A percentile compares a stretch with the other conserved stretches of the same genome.
Evolutionary conservation across 1,284 basidiomycete genomes (phyloP).

Genomic region (Ustilago curta): DNA sequence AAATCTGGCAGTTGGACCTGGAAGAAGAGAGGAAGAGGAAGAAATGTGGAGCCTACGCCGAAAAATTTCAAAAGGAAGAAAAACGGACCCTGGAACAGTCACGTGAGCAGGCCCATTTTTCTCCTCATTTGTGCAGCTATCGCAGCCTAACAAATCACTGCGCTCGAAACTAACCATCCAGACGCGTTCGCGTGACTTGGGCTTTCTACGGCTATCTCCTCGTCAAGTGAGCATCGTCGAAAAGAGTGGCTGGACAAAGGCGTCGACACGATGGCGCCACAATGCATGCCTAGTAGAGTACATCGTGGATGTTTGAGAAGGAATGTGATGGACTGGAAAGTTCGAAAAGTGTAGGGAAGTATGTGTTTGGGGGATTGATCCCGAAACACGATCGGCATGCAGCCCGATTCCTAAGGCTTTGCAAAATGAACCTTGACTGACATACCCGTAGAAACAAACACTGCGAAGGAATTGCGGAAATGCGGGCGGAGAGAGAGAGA

Average conservation of each 20-base stretch:
- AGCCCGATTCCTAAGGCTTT: not conserved
- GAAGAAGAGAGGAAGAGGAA: slow-evolving; percentile 10
- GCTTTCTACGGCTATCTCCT: not conserved
- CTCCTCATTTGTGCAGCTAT: not conserved
- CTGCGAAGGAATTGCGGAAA: slow-evolving; percentile 8
- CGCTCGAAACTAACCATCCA: not conserved
- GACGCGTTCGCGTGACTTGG: not conserved
- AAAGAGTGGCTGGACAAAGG: too few relatives aligned
- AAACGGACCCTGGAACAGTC: slow-evolving; percentile 9
- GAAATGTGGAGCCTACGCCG: slow-evolving; percentile 12
- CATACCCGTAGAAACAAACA: not conserved
- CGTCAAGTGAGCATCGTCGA: too few relatives aligned
- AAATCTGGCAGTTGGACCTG: slow-evolving; percentile 10
- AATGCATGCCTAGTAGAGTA: too few relatives aligned
- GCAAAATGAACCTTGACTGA: not conserved
- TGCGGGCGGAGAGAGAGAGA: slow-evolving; percentile 6
- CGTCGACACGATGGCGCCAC: too few relatives aligned
- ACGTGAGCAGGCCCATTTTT: not conserved
- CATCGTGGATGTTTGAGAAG: too few relatives aligned
- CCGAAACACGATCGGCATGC: too few relatives aligned
- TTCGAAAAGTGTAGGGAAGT: too few relatives aligned
- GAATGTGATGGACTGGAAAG: too few relatives aligned
- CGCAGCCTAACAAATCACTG: not conserved
- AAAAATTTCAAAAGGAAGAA: slow-evolving; percentile 8
- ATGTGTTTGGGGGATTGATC: too few relatives aligned